Conservation (phyloP, 2,329 filamentous ascomycete species). For the Sporothrix phasma region DNA sequence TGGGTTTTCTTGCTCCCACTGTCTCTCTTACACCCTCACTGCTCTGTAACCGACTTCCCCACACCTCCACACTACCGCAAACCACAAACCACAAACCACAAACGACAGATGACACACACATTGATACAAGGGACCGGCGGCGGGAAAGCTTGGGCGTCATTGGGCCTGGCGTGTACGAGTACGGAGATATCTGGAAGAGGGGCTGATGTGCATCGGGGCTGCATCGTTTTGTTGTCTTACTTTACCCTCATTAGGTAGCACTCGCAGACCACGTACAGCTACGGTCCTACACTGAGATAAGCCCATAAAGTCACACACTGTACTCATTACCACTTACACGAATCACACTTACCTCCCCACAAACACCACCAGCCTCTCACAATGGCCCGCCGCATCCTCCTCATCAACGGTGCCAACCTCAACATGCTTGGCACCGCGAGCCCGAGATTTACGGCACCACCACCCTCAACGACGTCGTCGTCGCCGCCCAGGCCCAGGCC, state of each 20-base stretch:
- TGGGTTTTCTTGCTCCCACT: not conserved
- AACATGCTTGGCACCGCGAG: constrained; percentile 70
- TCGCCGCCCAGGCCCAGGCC: constrained; percentile 40
- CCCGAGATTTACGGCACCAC: constrained; percentile 62
- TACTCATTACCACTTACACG: not conserved
- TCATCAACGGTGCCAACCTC: constrained; percentile 76
- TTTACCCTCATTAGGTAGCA: too few relatives aligned
- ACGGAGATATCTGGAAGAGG: not conserved
- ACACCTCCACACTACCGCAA: not conserved
- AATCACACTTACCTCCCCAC: not conserved
- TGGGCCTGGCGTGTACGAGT: not conserved
- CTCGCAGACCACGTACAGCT: too few relatives aligned
- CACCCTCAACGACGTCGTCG: constrained; percentile 54
- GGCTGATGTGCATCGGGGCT: not conserved
- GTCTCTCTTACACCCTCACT: not conserved
- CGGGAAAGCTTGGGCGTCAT: not conserved
- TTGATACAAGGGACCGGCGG: not conserved
- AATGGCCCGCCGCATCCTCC: constrained; percentile 45
- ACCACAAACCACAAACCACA: too few relatives aligned
- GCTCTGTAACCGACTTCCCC: not conserved
- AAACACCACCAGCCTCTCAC: not conserved
- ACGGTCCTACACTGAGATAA: too few relatives aligned
- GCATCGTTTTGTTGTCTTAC: not conserved
- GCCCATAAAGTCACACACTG: too few relatives aligned
- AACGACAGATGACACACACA: too few relatives aligned